Percentiles rank a stretch among this genome's conserved stretches.
These are phyloP conservation scores for Raffaelea albimanens DNA, from an alignment of 2,329 filamentous ascomycete species.

Conservation along the genomic window DNA sequence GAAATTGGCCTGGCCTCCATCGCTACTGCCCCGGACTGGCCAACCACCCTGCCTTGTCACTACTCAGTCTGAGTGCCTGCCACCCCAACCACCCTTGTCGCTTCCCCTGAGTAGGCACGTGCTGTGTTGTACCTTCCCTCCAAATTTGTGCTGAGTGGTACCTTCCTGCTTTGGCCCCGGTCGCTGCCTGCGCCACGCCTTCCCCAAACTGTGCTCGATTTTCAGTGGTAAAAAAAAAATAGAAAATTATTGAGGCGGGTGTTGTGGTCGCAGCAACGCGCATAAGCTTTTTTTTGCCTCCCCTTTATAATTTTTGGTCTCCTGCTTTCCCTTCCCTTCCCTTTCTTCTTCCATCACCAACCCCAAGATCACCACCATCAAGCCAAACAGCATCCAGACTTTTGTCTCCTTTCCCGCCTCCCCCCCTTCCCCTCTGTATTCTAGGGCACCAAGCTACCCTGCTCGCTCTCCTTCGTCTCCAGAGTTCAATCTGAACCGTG, in stretches of 20 bases:
- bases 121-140: background rate
- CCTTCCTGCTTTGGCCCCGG: slow-evolving; percentile 10
- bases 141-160: background rate
- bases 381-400: slow-evolving; percentile 26
- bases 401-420: slow-evolving; percentile 6
- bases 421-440: slow-evolving; percentile 28
- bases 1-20: too few species aligned
- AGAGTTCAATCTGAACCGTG: slow-evolving; percentile 52
- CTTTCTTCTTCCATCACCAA: slow-evolving; percentile 23
- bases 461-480: slow-evolving; percentile 57
- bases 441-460: slow-evolving; percentile 93
- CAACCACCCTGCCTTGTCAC: too few species aligned
- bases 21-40: too few species aligned
- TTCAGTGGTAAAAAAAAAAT: background rate
- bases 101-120: background rate
- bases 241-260: slow-evolving; percentile 1
- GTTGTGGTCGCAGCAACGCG: slow-evolving; percentile 2
- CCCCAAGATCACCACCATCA: slow-evolving; percentile 23
- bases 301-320: slow-evolving; percentile 24
- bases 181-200: slow-evolving; percentile 14
- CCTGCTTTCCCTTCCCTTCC: slow-evolving; percentile 18
- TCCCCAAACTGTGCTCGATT: slow-evolving; percentile 17
- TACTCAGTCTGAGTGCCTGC: background rate
- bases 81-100: background rate
- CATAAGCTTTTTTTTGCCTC: slow-evolving; percentile 9